phyloP scores from a whole-genome alignment of 2,329 filamentous ascomycete species.

The Talaromyces funiculosus region DNA sequence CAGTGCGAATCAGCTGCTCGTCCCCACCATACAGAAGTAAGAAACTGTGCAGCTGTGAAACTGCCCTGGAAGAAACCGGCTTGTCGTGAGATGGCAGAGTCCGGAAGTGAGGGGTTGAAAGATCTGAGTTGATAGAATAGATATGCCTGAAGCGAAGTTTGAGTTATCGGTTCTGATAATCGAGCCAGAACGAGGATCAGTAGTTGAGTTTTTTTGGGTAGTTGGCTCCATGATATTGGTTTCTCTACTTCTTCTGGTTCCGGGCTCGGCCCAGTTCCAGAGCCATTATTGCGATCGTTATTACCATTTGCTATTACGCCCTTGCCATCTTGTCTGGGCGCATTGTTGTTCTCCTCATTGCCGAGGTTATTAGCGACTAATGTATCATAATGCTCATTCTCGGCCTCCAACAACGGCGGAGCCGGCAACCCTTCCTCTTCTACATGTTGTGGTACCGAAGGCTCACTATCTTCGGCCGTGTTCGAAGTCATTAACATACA shows the following conservation, averaged over 20 bases:
- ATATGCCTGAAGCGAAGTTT: constrained; percentile 72
- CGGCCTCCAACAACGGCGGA: background rate
- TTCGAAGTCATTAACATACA: constrained; percentile 1
- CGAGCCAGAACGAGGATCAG: constrained; percentile 71
- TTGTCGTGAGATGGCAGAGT: constrained; percentile 65
- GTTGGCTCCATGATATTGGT: constrained; percentile 60
- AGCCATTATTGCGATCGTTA: background rate
- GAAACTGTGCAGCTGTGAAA: constrained; percentile 76
- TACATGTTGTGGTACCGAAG: background rate
- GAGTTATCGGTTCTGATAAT: constrained; percentile 74
- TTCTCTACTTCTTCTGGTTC: constrained; percentile 4
- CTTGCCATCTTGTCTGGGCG: background rate
- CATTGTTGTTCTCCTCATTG: background rate
- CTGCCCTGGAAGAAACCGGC: constrained; percentile 71
- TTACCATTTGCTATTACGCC: background rate
- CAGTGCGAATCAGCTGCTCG: constrained; percentile 59
- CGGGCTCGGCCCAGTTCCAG: background rate
- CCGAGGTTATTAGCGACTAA: background rate
- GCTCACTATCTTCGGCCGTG: background rate
- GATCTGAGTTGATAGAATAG: constrained; percentile 86
- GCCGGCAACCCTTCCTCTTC: background rate
- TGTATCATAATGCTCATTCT: background rate
- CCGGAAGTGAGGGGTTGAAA: constrained; percentile 56
- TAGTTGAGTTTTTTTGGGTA: constrained; percentile 73
- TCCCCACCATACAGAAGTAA: constrained; percentile 80